Evolutionary conservation across 257 asterid species (phyloP).

Genomic region (Perilla frutescens): DNA sequence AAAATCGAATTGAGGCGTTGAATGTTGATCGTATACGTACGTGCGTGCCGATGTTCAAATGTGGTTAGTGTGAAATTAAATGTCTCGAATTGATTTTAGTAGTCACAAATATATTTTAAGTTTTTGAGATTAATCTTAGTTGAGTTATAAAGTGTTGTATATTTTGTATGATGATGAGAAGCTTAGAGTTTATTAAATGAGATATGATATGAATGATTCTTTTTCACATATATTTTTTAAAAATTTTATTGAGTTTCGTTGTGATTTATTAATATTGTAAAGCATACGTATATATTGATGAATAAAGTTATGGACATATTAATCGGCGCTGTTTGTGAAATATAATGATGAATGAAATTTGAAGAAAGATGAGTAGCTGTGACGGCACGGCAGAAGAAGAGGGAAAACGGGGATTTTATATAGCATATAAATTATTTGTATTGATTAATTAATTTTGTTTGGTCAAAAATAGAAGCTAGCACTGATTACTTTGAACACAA

Average conservation of each 20-base stretch:
- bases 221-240: neutral
- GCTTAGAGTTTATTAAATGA: conserved; percentile 21
- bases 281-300: neutral
- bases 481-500: conserved; percentile 30
- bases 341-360: conserved; percentile 26
- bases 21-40: no score
- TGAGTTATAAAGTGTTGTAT: conserved; percentile 29
- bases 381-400: conserved; percentile 69
- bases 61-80: conserved; percentile 33
- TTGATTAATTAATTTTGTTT: conserved; percentile 40
- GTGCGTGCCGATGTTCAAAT: conserved; percentile 1
- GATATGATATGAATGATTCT: conserved; percentile 30
- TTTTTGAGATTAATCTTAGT: conserved; percentile 18
- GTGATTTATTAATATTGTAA: neutral
- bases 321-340: conserved; percentile 17
- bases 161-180: conserved; percentile 36
- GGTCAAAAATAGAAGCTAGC: conserved; percentile 37
- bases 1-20: neutral
- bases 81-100: conserved; percentile 16
- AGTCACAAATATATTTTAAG: conserved; percentile 20
- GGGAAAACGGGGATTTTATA: conserved; percentile 34
- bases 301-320: conserved; percentile 25
- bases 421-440: conserved; percentile 23
- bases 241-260: neutral
- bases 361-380: conserved; percentile 56